A percentile compares a stretch with the other conserved stretches of the same genome.
These are phyloP conservation scores for Zygosaccharomyces sapae DNA, from an alignment of 1,139 yeast genomes.

Conservation along the genomic window DNA sequence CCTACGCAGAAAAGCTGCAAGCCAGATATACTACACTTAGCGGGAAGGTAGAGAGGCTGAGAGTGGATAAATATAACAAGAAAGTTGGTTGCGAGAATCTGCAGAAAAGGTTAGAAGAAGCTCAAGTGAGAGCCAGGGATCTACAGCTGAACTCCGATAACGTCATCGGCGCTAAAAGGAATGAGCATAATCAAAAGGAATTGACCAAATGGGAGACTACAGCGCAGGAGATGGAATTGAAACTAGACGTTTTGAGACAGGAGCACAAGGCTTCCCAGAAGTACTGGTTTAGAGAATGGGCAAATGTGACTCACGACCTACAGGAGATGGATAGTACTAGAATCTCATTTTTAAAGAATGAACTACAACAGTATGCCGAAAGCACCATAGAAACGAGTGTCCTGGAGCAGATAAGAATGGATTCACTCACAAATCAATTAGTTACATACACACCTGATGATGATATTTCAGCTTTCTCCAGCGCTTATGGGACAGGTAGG, in stretches of 20 bases:
- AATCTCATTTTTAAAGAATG: slow-evolving; percentile 67
- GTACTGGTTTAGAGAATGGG: slow-evolving; percentile 79
- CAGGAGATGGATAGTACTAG: slow-evolving; percentile 78
- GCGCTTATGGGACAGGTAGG: slow-evolving; percentile 35
- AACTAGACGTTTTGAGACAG: slow-evolving; percentile 52
- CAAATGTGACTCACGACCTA: slow-evolving; percentile 57
- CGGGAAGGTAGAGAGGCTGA: slow-evolving; percentile 64
- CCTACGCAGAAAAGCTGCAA: slow-evolving; percentile 25
- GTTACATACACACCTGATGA: slow-evolving; percentile 30
- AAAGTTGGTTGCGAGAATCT: slow-evolving; percentile 31
- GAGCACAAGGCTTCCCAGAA: slow-evolving; percentile 55
- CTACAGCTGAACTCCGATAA: slow-evolving; percentile 47
- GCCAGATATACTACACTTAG: slow-evolving; percentile 60
- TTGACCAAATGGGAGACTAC: slow-evolving; percentile 51
- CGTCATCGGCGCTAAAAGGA: slow-evolving; percentile 74
- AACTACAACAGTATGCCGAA: slow-evolving; percentile 72
- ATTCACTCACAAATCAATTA: slow-evolving; percentile 24
- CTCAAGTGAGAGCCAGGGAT: slow-evolving; percentile 27
- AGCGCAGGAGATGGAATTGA: slow-evolving; percentile 46
- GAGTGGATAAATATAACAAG: slow-evolving; percentile 32
- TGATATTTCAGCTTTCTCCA: slow-evolving; percentile 32
- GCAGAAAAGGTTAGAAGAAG: slow-evolving; percentile 27
- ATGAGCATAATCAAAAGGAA: slow-evolving; percentile 61
- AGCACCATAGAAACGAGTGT: slow-evolving; percentile 26
- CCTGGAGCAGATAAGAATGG: slow-evolving; percentile 31